These are phyloP conservation scores for Phlebopus sp. DNA, from an alignment of 1,284 basidiomycete species.

Conservation along the genomic window DNA sequence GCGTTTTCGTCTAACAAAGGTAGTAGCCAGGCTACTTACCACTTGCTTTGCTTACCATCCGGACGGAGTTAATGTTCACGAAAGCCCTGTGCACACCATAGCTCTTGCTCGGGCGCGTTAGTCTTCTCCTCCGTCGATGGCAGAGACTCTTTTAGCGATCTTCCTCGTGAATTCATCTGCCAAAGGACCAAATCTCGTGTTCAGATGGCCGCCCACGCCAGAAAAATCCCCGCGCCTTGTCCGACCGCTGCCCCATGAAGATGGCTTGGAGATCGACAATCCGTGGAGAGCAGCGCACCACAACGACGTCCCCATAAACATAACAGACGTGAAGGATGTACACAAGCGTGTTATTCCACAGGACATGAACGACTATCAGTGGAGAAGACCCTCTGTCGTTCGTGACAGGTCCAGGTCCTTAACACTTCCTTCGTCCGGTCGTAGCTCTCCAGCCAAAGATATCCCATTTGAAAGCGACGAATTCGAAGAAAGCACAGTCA, in stretches of 20 bases:
- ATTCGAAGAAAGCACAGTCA: conserved; percentile 33
- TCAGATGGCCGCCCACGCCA: conserved; percentile 71
- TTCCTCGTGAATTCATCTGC: conserved; percentile 74
- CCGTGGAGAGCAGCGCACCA: conserved; percentile 65
- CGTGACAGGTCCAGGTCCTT: conserved; percentile 44
- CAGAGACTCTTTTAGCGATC: conserved; percentile 69
- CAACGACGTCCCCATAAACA: conserved; percentile 14
- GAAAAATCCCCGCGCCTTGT: conserved; percentile 54
- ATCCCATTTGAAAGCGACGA: conserved; percentile 33
- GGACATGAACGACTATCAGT: conserved; percentile 48
- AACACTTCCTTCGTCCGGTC: conserved; percentile 41
- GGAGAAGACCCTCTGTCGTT: conserved; percentile 47
- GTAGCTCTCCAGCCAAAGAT: conserved; percentile 43
- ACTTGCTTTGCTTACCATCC: too few relatives aligned
- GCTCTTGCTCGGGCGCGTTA: too few relatives aligned
- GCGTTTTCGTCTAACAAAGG: too few relatives aligned
- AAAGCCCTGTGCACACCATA: background rate
- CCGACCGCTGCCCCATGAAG: conserved; percentile 54
- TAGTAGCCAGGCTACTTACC: too few relatives aligned
- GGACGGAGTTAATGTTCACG: background rate
- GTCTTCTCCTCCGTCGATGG: conserved; percentile 39
- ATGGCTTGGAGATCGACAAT: conserved; percentile 58
- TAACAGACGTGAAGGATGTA: conserved; percentile 15
- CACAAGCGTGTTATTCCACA: conserved; percentile 18
- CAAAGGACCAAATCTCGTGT: conserved; percentile 69